Conservation (phyloP, 768 basidiomycete genomes). For the Gloeopeniophorella convolvens region DNA sequence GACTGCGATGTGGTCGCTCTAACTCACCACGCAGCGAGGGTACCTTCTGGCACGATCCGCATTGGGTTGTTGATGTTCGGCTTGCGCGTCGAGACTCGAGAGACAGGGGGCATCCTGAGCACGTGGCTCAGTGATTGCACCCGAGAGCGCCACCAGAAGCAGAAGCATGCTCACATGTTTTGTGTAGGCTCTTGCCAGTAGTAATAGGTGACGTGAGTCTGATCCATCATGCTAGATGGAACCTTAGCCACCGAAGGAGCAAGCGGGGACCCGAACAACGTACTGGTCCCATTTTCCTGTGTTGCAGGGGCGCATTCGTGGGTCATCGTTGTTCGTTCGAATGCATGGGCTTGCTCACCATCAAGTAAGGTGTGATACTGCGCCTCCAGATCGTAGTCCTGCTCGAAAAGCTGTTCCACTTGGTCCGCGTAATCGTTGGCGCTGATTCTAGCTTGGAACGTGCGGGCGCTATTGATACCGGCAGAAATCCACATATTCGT, state of each 20-base stretch:
- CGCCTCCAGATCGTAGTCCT: conserved; percentile 54
- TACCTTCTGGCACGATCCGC: conserved; percentile 57
- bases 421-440: conserved; percentile 51
- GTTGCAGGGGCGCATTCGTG: too few relatives aligned
- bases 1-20: too few relatives aligned
- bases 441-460: conserved; percentile 56
- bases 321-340: too few relatives aligned
- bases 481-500: conserved; percentile 53
- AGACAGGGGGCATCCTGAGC: conserved; percentile 46
- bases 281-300: conserved; percentile 61
- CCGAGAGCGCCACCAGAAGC: neutral
- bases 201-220: conserved; percentile 59
- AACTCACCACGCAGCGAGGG: conserved; percentile 49
- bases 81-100: conserved; percentile 47
- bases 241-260: neutral
- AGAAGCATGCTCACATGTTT: conserved; percentile 38
- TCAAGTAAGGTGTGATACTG: conserved; percentile 54
- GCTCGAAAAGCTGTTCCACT: conserved; percentile 50
- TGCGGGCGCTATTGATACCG: conserved; percentile 53
- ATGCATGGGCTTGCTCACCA: conserved; percentile 33
- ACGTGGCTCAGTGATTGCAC: neutral
- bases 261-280: conserved; percentile 21
- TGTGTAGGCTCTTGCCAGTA: conserved; percentile 72
- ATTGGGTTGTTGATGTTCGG: conserved; percentile 56
- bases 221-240: conserved; percentile 53